Evolutionary conservation across 164 flowering plant genomes (phyloP).

Genomic region (Cinnamomum chago): DNA sequence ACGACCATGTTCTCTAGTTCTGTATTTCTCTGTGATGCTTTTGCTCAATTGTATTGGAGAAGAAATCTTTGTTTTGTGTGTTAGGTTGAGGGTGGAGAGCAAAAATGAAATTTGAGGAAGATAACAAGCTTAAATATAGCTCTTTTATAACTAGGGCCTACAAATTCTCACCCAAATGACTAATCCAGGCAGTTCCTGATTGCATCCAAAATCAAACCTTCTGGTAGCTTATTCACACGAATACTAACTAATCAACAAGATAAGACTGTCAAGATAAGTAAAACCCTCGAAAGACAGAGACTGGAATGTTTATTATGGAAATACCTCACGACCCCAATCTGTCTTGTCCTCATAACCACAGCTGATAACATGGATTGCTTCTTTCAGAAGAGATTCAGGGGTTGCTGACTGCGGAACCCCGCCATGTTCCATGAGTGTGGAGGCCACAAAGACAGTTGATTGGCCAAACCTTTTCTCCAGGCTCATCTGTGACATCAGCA

Average conservation of each 20-base stretch:
- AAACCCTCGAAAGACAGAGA: neutral
- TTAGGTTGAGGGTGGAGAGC: too few species aligned
- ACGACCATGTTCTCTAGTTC: too few species aligned
- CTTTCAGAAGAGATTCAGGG: conserved; percentile 35
- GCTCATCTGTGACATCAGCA: conserved; percentile 32
- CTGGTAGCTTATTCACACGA: too few species aligned
- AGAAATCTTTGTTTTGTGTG: too few species aligned
- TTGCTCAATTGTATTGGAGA: too few species aligned
- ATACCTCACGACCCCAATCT: conserved; percentile 55
- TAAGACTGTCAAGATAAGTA: neutral
- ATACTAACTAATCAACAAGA: neutral
- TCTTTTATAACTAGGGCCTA: too few species aligned
- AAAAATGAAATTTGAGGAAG: too few species aligned
- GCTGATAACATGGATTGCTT: conserved; percentile 52
- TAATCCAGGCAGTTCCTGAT: too few species aligned
- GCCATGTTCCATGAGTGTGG: conserved; percentile 44
- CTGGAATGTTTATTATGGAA: neutral
- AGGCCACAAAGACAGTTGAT: conserved; percentile 45
- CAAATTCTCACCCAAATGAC: too few species aligned
- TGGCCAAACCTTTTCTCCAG: conserved; percentile 51
- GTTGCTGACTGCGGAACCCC: conserved; percentile 31
- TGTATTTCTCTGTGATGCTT: too few species aligned
- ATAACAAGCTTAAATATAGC: too few species aligned
- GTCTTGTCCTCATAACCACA: conserved; percentile 61
- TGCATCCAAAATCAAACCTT: too few species aligned